These are phyloP conservation scores for Akanthomyces dipterigenus DNA, from an alignment of 2,329 filamentous ascomycete genomes.

Conservation along the genomic window DNA sequence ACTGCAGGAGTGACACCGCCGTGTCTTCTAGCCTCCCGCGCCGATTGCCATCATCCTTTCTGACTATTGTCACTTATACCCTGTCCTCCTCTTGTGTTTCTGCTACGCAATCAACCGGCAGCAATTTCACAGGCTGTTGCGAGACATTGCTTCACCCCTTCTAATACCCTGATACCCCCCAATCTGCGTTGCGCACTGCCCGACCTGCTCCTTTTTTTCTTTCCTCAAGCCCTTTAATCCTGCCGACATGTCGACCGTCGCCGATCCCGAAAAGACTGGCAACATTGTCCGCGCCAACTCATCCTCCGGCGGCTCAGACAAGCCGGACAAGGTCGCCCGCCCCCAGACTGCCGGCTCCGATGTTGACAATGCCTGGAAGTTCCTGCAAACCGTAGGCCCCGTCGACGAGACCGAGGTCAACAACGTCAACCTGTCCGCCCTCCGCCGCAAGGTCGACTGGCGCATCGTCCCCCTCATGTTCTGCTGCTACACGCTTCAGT, in stretches of 20 bases:
- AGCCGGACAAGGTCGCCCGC: not conserved
- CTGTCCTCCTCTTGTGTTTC: not conserved
- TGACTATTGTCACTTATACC: not conserved
- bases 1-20: not conserved
- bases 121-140: not conserved
- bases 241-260: slow-evolving; percentile 16
- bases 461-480: slow-evolving; percentile 57
- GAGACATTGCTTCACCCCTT: not conserved
- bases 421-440: slow-evolving; percentile 34
- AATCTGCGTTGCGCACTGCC: too few species aligned
- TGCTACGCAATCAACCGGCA: too few species aligned
- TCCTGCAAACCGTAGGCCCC: slow-evolving; percentile 36
- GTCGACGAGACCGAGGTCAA: slow-evolving; percentile 25
- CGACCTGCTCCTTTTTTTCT: not conserved
- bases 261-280: not conserved
- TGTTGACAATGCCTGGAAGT: slow-evolving; percentile 41
- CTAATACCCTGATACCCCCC: too few species aligned
- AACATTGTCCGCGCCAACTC: slow-evolving; percentile 12
- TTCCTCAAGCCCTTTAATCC: not conserved
- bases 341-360: slow-evolving; percentile 14
- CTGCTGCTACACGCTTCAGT: slow-evolving; percentile 54
- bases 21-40: not conserved
- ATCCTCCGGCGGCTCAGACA: slow-evolving; percentile 12
- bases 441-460: slow-evolving; percentile 52
- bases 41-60: not conserved